These are phyloP conservation scores for Trichoderma lentiforme DNA, from an alignment of 2,329 filamentous ascomycete species.

Conservation along the genomic window DNA sequence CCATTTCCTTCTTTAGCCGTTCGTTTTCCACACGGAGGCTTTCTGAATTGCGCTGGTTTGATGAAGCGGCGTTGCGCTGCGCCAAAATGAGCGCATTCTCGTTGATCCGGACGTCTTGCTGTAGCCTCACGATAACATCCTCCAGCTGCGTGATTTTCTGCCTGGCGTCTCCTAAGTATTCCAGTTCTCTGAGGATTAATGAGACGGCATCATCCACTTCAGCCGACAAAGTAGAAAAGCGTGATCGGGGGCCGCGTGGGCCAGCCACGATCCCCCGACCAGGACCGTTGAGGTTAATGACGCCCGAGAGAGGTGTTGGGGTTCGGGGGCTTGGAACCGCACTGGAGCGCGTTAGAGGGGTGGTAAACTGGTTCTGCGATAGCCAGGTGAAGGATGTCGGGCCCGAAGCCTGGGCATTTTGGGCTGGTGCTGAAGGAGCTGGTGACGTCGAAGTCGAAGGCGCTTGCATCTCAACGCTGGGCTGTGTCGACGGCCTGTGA, in stretches of 20 bases:
- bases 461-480: neutral
- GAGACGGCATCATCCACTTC: conserved; percentile 15
- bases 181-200: conserved; percentile 1
- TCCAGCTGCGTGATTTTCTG: conserved; percentile 13
- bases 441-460: neutral
- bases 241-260: conserved; percentile 1
- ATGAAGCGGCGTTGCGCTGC: conserved; percentile 13
- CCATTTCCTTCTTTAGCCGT: conserved; percentile 3
- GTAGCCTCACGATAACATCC: conserved; percentile 7
- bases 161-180: conserved; percentile 13
- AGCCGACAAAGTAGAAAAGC: conserved; percentile 8
- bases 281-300: neutral
- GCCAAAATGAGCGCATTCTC: conserved; percentile 15
- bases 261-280: neutral
- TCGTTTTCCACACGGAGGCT: conserved; percentile 6
- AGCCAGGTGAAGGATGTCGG: conserved; percentile 3
- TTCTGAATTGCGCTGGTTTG: conserved; percentile 5
- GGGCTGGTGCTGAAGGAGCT: neutral
- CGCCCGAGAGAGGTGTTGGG: neutral
- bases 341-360: neutral
- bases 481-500: neutral
- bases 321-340: neutral
- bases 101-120: conserved; percentile 12
- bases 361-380: conserved; percentile 11
- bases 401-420: neutral